A percentile compares a stretch with the other conserved stretches of the same genome.
Conservation (phyloP, 495 filamentous ascomycete genomes). For the Tuber borchii region DNA sequence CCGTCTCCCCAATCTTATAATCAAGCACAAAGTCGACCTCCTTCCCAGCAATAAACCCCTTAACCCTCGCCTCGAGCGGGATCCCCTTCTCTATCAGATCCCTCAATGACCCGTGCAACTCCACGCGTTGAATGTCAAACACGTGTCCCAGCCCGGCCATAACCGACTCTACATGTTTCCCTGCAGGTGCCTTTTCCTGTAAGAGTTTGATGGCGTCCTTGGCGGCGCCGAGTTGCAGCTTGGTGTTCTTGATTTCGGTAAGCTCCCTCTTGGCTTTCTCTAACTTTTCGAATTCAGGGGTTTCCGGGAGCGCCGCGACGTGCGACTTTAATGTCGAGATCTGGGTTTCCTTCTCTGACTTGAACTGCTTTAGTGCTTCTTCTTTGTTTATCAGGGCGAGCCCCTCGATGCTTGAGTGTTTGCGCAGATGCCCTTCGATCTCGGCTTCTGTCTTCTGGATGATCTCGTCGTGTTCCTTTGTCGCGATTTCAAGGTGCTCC, state of each 20-base stretch:
- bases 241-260: slow-evolving; percentile 2
- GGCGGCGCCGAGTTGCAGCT: slow-evolving; percentile 11
- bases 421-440: slow-evolving; percentile 5
- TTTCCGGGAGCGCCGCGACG: slow-evolving; percentile 10
- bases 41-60: slow-evolving; percentile 20
- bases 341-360: slow-evolving; percentile 1
- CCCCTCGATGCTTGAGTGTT: neutral
- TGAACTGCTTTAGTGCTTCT: slow-evolving; percentile 13
- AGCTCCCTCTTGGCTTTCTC: slow-evolving; percentile 8
- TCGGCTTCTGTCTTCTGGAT: slow-evolving; percentile 15
- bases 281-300: slow-evolving; percentile 8
- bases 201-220: slow-evolving; percentile 16
- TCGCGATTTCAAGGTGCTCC: slow-evolving; percentile 9
- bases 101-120: slow-evolving; percentile 31
- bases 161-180: neutral
- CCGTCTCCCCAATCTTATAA: slow-evolving; percentile 20
- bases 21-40: slow-evolving; percentile 24
- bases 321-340: slow-evolving; percentile 15
- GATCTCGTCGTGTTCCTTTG: slow-evolving; percentile 1
- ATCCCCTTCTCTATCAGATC: slow-evolving; percentile 28
- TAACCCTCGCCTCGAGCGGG: slow-evolving; percentile 24
- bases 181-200: neutral
- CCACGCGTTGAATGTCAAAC: slow-evolving; percentile 28
- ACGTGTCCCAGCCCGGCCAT: slow-evolving; percentile 4
- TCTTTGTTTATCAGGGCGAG: slow-evolving; percentile 8